Evolutionary conservation across 805 yeast genomes (phyloP), one percentile per base, ranked within the genome.

Genomic region (Candida vaughaniae): DNA sequence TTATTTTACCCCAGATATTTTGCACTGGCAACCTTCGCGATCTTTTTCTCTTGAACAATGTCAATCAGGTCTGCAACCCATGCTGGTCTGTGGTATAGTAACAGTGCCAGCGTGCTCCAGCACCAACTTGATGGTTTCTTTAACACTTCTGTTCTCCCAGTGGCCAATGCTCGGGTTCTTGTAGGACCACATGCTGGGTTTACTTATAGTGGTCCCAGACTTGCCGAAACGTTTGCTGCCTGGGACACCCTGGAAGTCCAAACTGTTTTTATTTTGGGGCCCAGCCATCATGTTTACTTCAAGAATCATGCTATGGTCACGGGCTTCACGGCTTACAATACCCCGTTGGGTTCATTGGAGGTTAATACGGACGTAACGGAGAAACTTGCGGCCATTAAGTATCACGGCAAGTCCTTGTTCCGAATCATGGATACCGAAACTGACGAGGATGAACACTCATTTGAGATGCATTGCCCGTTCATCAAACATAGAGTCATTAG

Each of bases 381-480:
- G 1, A 48, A 62, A 12, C 53, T 83, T 26, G 39, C 69, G 3
- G 34, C 40, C 11, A 6, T 16, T 9, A 6, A 10, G 14, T 20
- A 27, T 16, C 16, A 23, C 2, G 31, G 28, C 14, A 52, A 68
- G 3, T 58, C 60, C 2, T 45, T 71, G 5, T 80, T 85, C 44
- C 64, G 66, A 40, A 59, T 55, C 37, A 84, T 89, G 95, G 57
- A 69, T 18, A 44, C 57, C 2, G 73, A 66, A 0, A 70, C 71
- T 10, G 99, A 93, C 56, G 78, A 80, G 41, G 84, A 82, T 12
- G 99, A 93, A 56, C 99, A 93, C 57, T 82, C 93, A 35, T 77
- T 93, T 51, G 99, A 93, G 53, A 86, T 93, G 96, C 98, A 93
- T 59, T 73, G 83, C 54, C 96, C 98, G 0, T 81, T 77, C 42